Conservation (phyloP, 1,284 basidiomycete genomes). For the Ustilago esculenta region DNA sequence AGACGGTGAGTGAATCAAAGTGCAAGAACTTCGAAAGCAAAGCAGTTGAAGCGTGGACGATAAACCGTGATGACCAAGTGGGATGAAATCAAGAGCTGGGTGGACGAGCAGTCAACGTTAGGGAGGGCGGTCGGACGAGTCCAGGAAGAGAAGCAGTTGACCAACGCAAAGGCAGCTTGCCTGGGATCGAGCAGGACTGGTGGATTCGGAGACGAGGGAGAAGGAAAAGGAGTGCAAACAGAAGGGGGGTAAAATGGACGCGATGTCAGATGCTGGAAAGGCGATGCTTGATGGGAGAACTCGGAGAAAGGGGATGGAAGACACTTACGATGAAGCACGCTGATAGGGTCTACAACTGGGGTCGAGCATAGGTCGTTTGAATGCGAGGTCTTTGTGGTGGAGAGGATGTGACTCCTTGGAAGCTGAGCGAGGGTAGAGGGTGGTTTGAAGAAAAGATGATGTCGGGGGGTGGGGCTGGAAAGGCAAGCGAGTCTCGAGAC, state of each 20-base stretch:
- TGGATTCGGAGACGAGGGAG: background rate
- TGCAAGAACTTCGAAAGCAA: background rate
- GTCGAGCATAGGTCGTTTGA: slow-evolving; percentile 57
- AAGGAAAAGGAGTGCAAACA: background rate
- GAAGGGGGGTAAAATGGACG: background rate
- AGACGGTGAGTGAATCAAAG: background rate
- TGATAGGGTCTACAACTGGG: slow-evolving; percentile 58
- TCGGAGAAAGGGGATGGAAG: background rate
- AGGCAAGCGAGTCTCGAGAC: too few species aligned
- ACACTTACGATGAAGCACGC: slow-evolving; percentile 46
- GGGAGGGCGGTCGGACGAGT: slow-evolving; percentile 60
- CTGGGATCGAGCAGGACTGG: slow-evolving; percentile 27
- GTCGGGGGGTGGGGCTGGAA: too few species aligned
- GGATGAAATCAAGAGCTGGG: slow-evolving; percentile 2
- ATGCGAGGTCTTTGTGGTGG: background rate
- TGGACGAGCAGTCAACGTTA: slow-evolving; percentile 25
- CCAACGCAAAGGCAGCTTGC: slow-evolving; percentile 44
- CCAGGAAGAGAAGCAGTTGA: slow-evolving; percentile 58
- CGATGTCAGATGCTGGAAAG: too few species aligned
- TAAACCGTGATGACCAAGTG: background rate
- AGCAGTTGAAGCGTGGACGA: background rate
- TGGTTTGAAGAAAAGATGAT: too few species aligned
- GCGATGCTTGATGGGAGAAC: background rate
- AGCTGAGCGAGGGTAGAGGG: background rate
- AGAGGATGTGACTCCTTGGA: slow-evolving; percentile 40